These are phyloP conservation scores for Fraxinus dipetala DNA, from an alignment of 305 asterid species.

Conservation along the genomic window DNA sequence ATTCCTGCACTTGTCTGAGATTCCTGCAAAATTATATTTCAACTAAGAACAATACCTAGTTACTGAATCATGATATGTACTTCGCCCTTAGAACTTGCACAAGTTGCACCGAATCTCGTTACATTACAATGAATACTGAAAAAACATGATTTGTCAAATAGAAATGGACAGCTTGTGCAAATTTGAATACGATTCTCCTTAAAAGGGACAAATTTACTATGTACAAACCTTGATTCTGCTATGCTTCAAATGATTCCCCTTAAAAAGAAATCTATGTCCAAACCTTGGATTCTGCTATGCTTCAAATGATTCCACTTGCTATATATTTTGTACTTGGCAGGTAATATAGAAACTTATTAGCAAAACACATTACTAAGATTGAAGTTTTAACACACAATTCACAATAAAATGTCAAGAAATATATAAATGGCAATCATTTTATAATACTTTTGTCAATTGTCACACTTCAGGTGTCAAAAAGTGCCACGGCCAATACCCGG, in stretches of 20 bases:
- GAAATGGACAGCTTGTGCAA: not conserved
- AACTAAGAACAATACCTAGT: constrained; percentile 8
- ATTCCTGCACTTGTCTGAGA: constrained; percentile 52
- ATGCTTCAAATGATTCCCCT: not conserved
- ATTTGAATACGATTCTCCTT: not conserved
- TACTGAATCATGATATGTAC: not conserved
- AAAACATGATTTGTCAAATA: not conserved
- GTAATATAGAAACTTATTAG: not conserved
- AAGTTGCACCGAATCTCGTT: not conserved
- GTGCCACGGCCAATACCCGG: not conserved
- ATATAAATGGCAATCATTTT: not conserved
- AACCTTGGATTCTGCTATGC: not conserved
- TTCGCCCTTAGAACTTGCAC: constrained; percentile 3
- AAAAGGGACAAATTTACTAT: not conserved
- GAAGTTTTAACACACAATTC: not conserved
- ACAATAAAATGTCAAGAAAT: not conserved
- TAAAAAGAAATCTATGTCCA: not conserved
- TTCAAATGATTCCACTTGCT: not conserved
- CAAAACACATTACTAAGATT: not conserved
- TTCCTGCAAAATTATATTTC: constrained; percentile 45
- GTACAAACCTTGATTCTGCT: not conserved
- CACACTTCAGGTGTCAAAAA: not conserved
- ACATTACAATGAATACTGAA: not conserved
- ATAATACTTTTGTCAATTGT: not conserved
- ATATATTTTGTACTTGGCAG: not conserved